A percentile compares a stretch with the other conserved stretches of the same genome.
These are phyloP conservation scores for Pholiota molesta DNA, from an alignment of 768 basidiomycete species.

Conservation along the genomic window DNA sequence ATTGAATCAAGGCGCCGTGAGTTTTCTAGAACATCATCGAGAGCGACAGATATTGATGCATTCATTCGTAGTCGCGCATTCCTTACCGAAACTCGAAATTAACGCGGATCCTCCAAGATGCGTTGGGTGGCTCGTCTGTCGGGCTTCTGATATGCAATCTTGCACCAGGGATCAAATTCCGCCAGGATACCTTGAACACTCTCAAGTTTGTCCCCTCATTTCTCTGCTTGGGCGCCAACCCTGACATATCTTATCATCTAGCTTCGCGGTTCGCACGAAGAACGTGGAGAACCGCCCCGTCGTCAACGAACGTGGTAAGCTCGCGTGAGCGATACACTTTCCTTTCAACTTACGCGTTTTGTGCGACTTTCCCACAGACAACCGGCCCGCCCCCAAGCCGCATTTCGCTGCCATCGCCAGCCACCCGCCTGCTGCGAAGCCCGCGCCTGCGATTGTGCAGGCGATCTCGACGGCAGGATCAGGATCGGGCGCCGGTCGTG, in stretches of 20 bases:
- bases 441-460: conserved; percentile 50
- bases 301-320: conserved; percentile 73
- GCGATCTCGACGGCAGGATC: conserved; percentile 37
- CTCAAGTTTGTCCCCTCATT: conserved; percentile 66
- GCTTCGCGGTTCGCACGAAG: conserved; percentile 85
- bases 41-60: conserved; percentile 8
- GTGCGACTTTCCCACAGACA: conserved; percentile 43
- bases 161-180: conserved; percentile 79
- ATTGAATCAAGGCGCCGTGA: conserved; percentile 71
- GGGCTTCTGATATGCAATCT: conserved; percentile 87
- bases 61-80: conserved; percentile 59
- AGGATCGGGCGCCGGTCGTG: conserved; percentile 27
- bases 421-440: conserved; percentile 46
- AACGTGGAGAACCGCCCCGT: conserved; percentile 84
- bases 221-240: neutral
- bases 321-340: neutral
- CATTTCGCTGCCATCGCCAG: conserved; percentile 65
- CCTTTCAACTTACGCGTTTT: conserved; percentile 20
- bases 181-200: conserved; percentile 88
- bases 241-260: conserved; percentile 16
- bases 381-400: conserved; percentile 56
- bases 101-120: conserved; percentile 88
- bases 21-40: conserved; percentile 27
- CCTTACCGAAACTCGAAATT: conserved; percentile 91
- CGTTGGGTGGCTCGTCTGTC: conserved; percentile 79